Conservation (phyloP, 148 eudicot genomes). For the Rhododendron molle region DNA sequence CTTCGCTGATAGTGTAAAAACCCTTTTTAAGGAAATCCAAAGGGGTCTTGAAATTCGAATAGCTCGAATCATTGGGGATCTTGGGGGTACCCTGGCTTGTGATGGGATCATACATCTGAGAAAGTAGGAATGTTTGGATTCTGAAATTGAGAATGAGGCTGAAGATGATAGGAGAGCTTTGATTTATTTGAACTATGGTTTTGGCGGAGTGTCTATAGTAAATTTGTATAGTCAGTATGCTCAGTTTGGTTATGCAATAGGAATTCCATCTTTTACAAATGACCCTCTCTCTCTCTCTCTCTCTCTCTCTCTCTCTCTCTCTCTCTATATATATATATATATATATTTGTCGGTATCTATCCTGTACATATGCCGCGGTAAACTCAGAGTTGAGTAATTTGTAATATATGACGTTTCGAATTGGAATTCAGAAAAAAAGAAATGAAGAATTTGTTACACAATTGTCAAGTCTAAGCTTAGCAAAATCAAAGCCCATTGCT, state of each 20-base stretch:
- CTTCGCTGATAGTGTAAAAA: constrained; percentile 59
- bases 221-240: constrained; percentile 16
- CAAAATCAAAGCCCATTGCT: not conserved
- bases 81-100: constrained; percentile 84
- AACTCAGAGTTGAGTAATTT: not conserved
- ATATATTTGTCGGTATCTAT: not conserved
- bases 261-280: not conserved
- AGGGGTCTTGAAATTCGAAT: constrained; percentile 84
- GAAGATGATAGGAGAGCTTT: not conserved
- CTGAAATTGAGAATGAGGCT: not conserved
- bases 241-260: constrained; percentile 9
- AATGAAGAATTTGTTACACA: not conserved
- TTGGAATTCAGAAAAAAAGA: not conserved
- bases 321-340: too few relatives aligned
- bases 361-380: not conserved
- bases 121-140: constrained; percentile 20
- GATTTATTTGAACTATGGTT: not conserved
- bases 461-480: not conserved
- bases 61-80: constrained; percentile 77
- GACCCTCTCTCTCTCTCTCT: not conserved
- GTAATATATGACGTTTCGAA: not conserved
- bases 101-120: constrained; percentile 65
- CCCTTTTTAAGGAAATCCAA: constrained; percentile 73
- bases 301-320: too few relatives aligned
- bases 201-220: not conserved